Evolutionary conservation across 148 eudicot species (phyloP), one percentile per base, ranked within the genome.

Genomic region (Diospyros kaki): DNA sequence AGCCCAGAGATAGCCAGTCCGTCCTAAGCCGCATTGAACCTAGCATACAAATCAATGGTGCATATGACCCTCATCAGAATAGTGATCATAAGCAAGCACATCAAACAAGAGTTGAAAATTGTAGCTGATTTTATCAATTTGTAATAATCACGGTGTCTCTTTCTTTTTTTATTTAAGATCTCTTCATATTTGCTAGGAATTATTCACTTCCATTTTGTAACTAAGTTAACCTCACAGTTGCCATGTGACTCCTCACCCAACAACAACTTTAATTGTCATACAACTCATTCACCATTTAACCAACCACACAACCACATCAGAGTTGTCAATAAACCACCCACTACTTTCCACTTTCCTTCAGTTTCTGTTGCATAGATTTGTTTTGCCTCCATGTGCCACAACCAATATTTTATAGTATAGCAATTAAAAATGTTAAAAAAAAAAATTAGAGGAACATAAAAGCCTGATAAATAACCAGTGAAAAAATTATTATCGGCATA

Each of bases 1-100:
- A 28, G 96, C 98, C 98, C 96, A 93, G 41, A 93, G 92, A 78
- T 91, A 71, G 11, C 98, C 98, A 2, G 92, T 95, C 81, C 97
- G 86, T 67, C 98, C 98, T 60, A 95, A 75, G 60, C 98, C 98
- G 75, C 98, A 95, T 84, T 95, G 97, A 71, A 95, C 93, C 97
- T 95, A 67, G 58, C 63, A 68, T 7, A 63, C 15, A 10, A 44
- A n/a, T 14, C 65, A 44, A 52, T 28, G 28, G 28, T 28, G 28
- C 28, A 28, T 28, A 28, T 28, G n/a, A 28, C 28, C 28, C 28
- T 28, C 28, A 28, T 28, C 28, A 28, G 28, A 28, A 28, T 28
- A 28, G 28, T 28, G 28, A 28, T 28, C 28, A 28, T 0, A 28
- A 53, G 46, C 12, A 54, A 58, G 41, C 48, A 69, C 60, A 61